Evolutionary conservation across 2,329 filamentous ascomycete genomes (phyloP), one percentile per base, ranked within the genome.

Genomic region (Xylaria sp.): DNA sequence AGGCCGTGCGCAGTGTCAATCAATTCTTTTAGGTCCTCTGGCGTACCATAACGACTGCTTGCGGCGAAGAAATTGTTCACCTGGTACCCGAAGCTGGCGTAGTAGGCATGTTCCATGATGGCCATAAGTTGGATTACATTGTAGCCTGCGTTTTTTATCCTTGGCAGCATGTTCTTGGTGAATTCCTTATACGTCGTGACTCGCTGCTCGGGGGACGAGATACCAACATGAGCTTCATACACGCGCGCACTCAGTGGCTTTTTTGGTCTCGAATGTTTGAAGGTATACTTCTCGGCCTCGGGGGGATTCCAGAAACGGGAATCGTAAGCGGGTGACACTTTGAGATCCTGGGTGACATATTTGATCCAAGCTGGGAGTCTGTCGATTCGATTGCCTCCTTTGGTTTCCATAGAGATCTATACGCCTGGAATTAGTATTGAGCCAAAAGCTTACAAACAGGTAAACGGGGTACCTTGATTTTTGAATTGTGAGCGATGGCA

Each of bases 51-150:
- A 65, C 95, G 89, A 76, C 94, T 98, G 77, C 93, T 97, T 11
- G 94, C 93, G 27, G 95, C 95, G 72, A 98, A 99, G 83, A 99
- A 99, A 78, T 91, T 97, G 81, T 98, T 99, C 79, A 99, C 87
- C 78, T 99, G 95, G 77, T 99, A 99, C 47, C 95, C 95, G 72
- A 99, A 99, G 73, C 94, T 98, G 71, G 95, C 95, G 76, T 99
- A 99, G 83, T 99, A 99, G 51, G 95, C 95, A 78, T 99, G 95
- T 75, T 99, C 95, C 94, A 99, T 99, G 73, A 99, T 85, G 46
- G 95, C 95, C 95, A 99, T 99, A 66, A 99, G 83, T 76, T 99
- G 95, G 69, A 99, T 98, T 56, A 93, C 91, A 74, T 99, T 98
- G 82, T 99, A 99, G 40, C 94, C 95, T 43, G 98, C 82, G 66